phyloP scores from a whole-genome alignment of 208 protist species.

The Novymonas esmeraldas region DNA sequence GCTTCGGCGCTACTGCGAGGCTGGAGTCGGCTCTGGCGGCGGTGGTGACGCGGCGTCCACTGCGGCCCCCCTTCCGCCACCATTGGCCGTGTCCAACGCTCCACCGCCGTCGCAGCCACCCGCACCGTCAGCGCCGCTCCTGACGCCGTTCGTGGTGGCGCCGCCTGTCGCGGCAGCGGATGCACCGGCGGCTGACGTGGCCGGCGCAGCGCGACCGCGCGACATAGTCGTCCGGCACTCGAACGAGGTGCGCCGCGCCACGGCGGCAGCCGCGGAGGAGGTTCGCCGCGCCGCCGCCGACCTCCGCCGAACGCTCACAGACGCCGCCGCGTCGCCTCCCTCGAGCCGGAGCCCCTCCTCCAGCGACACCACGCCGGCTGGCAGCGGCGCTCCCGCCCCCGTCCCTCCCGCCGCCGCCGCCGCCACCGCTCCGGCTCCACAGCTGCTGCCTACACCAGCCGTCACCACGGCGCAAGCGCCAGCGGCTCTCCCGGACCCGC shows the following conservation, averaged over 20 bases:
- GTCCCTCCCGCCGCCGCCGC: background rate
- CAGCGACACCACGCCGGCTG: too few species aligned
- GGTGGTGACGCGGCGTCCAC: background rate
- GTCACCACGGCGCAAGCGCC: background rate
- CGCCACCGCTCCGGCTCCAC: background rate
- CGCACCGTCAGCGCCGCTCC: background rate
- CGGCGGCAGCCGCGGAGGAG: constrained; percentile 22
- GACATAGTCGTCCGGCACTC: constrained; percentile 62
- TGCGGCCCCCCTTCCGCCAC: background rate
- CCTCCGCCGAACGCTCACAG: constrained; percentile 25
- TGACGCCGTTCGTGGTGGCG: background rate
- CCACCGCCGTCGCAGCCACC: background rate
- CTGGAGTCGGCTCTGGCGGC: constrained; percentile 14
- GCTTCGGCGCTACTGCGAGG: constrained; percentile 53
- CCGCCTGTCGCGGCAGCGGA: constrained; percentile 2
- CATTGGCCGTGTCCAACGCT: too few species aligned
- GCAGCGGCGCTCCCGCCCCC: too few species aligned
- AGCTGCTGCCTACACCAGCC: background rate
- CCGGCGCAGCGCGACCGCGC: constrained; percentile 37
- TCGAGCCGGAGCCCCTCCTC: background rate
- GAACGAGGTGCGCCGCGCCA: constrained; percentile 45
- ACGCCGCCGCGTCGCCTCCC: too few species aligned
- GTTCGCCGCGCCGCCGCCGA: constrained; percentile 24
- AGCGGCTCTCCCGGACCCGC: background rate
- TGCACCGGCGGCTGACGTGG: background rate